Evolutionary conservation across 441 rosid genomes (phyloP).

Genomic region (Erodium trifolium): DNA sequence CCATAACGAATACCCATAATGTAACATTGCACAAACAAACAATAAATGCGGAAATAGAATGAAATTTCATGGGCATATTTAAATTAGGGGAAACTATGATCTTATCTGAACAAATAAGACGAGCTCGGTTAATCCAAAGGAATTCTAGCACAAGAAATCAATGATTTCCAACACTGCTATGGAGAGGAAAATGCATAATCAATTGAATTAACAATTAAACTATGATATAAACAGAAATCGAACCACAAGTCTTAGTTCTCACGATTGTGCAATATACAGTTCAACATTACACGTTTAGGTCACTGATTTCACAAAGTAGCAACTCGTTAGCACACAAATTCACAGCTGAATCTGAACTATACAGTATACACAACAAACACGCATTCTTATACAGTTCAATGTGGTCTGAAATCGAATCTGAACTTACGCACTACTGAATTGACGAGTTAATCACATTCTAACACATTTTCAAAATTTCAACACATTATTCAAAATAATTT

Average conservation of each 20-base stretch:
- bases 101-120: too few species aligned
- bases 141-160: neutral
- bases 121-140: neutral
- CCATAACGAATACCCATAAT: too few species aligned
- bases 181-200: neutral
- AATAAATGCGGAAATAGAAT: too few species aligned
- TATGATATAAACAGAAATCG: neutral
- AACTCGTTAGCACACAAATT: neutral
- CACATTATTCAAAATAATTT: neutral
- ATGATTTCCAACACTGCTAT: neutral
- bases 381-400: neutral
- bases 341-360: neutral
- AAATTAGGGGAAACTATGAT: too few species aligned
- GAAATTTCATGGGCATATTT: too few species aligned
- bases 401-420: neutral
- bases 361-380: neutral
- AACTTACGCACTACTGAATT: neutral
- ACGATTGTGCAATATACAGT: neutral
- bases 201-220: neutral
- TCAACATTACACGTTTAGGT: neutral
- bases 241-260: neutral
- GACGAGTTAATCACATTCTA: neutral
- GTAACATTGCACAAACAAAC: too few species aligned
- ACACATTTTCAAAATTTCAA: neutral
- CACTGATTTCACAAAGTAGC: neutral